A percentile compares a stretch with the other conserved stretches of the same genome.
phyloP scores from a whole-genome alignment of 2,329 filamentous ascomycete species.

The Rhynchosporium graminicola region DNA sequence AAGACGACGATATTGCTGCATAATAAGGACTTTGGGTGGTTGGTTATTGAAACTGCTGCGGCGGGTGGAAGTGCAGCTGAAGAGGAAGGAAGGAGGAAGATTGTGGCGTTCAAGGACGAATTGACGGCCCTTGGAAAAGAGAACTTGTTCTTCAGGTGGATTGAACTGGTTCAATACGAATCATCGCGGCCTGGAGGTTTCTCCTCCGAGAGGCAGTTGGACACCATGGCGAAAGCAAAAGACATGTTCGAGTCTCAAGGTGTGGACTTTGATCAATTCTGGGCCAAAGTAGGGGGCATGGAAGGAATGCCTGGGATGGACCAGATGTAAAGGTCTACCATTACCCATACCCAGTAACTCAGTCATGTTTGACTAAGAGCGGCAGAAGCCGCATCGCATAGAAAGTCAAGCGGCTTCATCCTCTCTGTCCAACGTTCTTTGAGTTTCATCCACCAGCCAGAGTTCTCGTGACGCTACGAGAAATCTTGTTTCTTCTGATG shows the following conservation, averaged over 20 bases:
- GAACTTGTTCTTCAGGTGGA: slow-evolving; percentile 86
- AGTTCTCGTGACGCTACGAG: no score
- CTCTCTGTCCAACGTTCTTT: no score
- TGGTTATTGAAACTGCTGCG: slow-evolving; percentile 63
- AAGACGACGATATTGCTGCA: slow-evolving; percentile 69
- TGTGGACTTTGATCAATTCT: slow-evolving; percentile 81
- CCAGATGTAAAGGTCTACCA: slow-evolving; percentile 24
- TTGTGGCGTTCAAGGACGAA: slow-evolving; percentile 77
- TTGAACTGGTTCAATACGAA: slow-evolving; percentile 89
- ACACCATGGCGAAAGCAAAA: slow-evolving; percentile 72
- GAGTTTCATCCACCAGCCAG: no score
- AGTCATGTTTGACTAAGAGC: no score
- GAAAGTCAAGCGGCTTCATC: no score
- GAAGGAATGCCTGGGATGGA: slow-evolving; percentile 56
- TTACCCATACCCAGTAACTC: not conserved
- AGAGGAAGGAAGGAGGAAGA: slow-evolving; percentile 68
- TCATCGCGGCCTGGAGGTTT: slow-evolving; percentile 78
- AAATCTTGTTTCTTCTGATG: no score
- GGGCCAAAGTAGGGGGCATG: slow-evolving; percentile 68
- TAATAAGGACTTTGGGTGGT: slow-evolving; percentile 69
- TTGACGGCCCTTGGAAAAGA: slow-evolving; percentile 79
- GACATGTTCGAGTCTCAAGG: slow-evolving; percentile 72
- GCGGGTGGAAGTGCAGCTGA: slow-evolving; percentile 51
- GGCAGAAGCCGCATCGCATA: no score
- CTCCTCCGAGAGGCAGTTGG: slow-evolving; percentile 69